These are phyloP conservation scores for Luvunga scandens DNA, from an alignment of 345 rosid genomes.

Conservation along the genomic window DNA sequence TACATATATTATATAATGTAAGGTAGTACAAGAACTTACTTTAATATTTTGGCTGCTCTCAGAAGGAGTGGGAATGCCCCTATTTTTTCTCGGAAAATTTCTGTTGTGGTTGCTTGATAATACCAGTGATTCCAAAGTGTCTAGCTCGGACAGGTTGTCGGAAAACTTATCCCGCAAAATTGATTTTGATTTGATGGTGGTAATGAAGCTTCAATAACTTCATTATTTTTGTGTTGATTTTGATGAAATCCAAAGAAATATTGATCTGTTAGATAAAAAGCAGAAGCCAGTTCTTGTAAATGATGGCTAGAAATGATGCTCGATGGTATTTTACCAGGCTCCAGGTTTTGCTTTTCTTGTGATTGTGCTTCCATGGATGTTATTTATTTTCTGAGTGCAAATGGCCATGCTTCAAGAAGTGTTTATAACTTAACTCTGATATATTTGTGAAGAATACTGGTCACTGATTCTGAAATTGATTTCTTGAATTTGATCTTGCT, in stretches of 20 bases:
- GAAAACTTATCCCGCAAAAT: neutral
- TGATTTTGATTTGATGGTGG: neutral
- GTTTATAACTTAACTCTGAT: neutral
- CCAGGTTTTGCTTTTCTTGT: neutral
- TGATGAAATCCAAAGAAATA: neutral
- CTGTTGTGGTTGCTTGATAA: neutral
- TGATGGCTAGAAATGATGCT: too few species aligned
- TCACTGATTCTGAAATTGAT: neutral
- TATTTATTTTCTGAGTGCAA: too few species aligned
- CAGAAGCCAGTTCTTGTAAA: neutral
- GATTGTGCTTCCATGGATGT: neutral
- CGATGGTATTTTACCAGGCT: too few species aligned
- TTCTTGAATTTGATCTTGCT: too few species aligned
- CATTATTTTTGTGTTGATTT: neutral
- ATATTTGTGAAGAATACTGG: neutral
- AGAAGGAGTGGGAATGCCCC: neutral
- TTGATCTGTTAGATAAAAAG: neutral
- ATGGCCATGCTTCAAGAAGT: too few species aligned
- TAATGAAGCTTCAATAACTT: neutral
- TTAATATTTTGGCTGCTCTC: neutral
- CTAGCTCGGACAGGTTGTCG: neutral
- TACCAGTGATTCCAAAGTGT: neutral
- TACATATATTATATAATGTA: too few species aligned
- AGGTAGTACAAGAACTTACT: neutral
- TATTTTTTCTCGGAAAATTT: neutral